Conservation (phyloP, 2,329 filamentous ascomycete species). For the Uncinocarpus reesii region DNA sequence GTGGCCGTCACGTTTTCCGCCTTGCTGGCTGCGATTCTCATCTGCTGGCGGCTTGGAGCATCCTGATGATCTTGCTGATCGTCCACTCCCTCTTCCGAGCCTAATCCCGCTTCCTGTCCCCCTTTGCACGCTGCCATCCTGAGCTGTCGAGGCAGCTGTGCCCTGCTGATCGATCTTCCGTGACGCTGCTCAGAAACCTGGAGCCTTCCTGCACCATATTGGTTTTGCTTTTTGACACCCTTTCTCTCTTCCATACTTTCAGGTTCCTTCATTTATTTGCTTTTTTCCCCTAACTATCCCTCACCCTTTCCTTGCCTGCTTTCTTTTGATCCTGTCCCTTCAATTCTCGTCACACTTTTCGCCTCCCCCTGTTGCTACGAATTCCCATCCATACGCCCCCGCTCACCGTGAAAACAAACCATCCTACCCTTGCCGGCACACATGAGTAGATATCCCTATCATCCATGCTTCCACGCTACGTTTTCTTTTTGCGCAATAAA, state of each 20-base stretch:
- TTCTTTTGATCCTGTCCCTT: neutral
- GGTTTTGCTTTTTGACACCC: neutral
- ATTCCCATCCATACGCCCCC: neutral
- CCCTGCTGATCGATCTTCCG: no score
- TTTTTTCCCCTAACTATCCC: constrained; percentile 1
- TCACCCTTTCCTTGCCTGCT: neutral
- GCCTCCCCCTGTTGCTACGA: constrained; percentile 8
- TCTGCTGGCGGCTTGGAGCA: neutral
- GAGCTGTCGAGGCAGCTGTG: no score
- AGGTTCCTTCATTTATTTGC: neutral
- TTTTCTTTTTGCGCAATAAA: neutral
- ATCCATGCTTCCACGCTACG: constrained; percentile 8
- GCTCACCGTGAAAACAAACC: neutral
- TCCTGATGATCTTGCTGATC: neutral
- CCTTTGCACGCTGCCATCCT: no score
- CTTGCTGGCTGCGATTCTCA: neutral
- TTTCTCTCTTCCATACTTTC: neutral
- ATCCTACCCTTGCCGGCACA: neutral
- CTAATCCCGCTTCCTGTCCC: neutral
- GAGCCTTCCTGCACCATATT: no score
- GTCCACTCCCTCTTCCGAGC: neutral
- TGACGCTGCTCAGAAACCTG: no score
- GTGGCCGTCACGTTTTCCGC: constrained; percentile 5
- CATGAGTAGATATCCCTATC: neutral
- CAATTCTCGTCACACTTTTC: constrained; percentile 2